phyloP scores from a whole-genome alignment of 257 asterid genomes.

The Ballota nigra region DNA sequence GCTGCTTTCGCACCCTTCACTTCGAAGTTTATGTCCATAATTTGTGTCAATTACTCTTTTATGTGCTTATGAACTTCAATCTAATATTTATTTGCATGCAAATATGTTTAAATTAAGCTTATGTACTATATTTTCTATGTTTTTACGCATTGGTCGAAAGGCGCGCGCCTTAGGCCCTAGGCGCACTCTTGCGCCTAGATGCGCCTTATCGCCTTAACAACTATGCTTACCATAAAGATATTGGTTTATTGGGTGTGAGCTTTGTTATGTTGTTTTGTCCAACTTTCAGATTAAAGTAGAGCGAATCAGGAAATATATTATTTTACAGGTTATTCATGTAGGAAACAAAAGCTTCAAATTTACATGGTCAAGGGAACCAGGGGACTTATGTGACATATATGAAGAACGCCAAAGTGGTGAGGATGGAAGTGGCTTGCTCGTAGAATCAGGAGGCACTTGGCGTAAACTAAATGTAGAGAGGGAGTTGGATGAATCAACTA shows the following conservation, averaged over 20 bases:
- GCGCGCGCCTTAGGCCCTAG: no score
- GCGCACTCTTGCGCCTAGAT: no score
- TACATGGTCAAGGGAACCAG: conserved; percentile 88
- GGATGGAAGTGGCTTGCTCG: conserved; percentile 81
- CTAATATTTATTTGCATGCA: no score
- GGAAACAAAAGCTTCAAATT: conserved; percentile 87
- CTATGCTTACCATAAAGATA: no score
- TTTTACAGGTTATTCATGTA: conserved; percentile 70
- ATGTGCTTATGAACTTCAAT: no score
- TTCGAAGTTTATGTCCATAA: no score
- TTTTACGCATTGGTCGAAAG: no score
- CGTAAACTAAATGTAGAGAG: conserved; percentile 91
- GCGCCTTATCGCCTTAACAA: no score
- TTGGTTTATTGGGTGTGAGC: background rate
- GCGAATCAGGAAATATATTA: background rate
- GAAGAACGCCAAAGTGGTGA: conserved; percentile 91
- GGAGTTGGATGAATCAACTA: conserved; percentile 87
- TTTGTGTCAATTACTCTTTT: no score
- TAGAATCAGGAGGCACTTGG: conserved; percentile 93
- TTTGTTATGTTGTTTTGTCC: background rate
- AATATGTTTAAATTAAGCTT: no score
- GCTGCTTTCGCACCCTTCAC: no score
- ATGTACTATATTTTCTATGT: no score
- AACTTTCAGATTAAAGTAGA: conserved; percentile 7
- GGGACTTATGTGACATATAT: conserved; percentile 87